phyloP scores from a whole-genome alignment of 495 filamentous ascomycete species.

The Terfezia claveryi region DNA sequence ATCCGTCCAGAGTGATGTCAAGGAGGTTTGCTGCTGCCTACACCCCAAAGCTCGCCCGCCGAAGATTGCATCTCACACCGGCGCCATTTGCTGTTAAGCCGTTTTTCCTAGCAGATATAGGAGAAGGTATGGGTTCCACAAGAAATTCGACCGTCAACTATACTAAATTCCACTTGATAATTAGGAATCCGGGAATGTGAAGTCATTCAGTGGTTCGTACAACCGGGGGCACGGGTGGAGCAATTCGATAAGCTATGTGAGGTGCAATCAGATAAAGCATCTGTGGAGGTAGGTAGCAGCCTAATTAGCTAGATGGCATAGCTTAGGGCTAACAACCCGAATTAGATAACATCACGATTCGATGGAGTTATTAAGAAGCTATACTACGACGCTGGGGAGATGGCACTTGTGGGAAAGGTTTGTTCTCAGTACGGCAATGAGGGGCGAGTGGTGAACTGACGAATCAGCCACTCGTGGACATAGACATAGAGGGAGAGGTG shows the following conservation, averaged over 20 bases:
- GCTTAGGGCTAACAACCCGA: not conserved
- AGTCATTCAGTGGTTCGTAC: slow-evolving; percentile 98
- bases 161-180: not conserved
- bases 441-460: not conserved
- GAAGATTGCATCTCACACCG: not conserved
- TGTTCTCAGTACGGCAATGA: slow-evolving; percentile 7
- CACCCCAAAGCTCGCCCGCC: not conserved
- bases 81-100: slow-evolving; percentile 39
- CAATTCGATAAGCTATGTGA: slow-evolving; percentile 96
- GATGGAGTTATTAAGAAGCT: slow-evolving; percentile 91
- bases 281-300: slow-evolving; percentile 44
- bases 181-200: slow-evolving; percentile 91
- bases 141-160: too few species aligned
- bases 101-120: slow-evolving; percentile 84
- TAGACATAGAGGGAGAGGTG: slow-evolving; percentile 38
- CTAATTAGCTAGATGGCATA: not conserved
- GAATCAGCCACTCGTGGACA: slow-evolving; percentile 48
- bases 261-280: slow-evolving; percentile 94
- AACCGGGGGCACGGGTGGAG: slow-evolving; percentile 85
- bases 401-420: slow-evolving; percentile 66
- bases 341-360: slow-evolving; percentile 75
- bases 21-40: not conserved
- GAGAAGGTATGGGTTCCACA: slow-evolving; percentile 44
- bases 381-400: slow-evolving; percentile 86
- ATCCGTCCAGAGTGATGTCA: not conserved